These are phyloP conservation scores for Kodamaea alishanica DNA, from an alignment of 1,139 yeast species.

Conservation along the genomic window DNA sequence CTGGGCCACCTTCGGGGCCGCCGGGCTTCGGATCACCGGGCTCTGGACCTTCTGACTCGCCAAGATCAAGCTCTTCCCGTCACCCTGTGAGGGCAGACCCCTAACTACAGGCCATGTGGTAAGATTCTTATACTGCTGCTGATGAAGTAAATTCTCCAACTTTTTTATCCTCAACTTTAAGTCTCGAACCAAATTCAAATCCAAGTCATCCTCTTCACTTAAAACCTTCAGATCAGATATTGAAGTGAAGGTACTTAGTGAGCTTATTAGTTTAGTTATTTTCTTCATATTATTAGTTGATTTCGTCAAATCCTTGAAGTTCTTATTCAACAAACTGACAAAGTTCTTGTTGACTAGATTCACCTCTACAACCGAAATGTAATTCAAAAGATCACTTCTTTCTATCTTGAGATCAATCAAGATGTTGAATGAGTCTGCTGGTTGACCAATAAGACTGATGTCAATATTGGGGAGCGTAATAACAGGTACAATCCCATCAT, in stretches of 20 bases:
- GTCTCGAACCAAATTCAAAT: constrained; percentile 46
- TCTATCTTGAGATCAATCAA: constrained; percentile 27
- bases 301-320: constrained; percentile 42
- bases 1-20: too few relatives aligned
- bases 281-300: constrained; percentile 39
- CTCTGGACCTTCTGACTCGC: neutral
- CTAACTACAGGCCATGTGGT: constrained; percentile 51
- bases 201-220: constrained; percentile 21
- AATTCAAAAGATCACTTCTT: constrained; percentile 40
- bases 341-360: constrained; percentile 24
- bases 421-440: constrained; percentile 19
- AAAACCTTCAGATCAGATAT: constrained; percentile 6
- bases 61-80: constrained; percentile 21
- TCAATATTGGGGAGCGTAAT: constrained; percentile 39
- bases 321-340: constrained; percentile 41
- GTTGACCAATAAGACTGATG: constrained; percentile 32
- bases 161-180: constrained; percentile 58
- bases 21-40: too few relatives aligned
- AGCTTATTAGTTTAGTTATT: constrained; percentile 33
- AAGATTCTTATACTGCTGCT: constrained; percentile 56
- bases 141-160: constrained; percentile 64
- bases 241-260: constrained; percentile 30
- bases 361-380: constrained; percentile 28
- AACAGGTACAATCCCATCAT: constrained; percentile 18
- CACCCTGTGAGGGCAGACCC: constrained; percentile 10